A percentile compares a stretch with the other conserved stretches of the same genome.
These are phyloP conservation scores for Lignosus rhinocerotis DNA, from an alignment of 1,284 basidiomycete species.

Conservation along the genomic window DNA sequence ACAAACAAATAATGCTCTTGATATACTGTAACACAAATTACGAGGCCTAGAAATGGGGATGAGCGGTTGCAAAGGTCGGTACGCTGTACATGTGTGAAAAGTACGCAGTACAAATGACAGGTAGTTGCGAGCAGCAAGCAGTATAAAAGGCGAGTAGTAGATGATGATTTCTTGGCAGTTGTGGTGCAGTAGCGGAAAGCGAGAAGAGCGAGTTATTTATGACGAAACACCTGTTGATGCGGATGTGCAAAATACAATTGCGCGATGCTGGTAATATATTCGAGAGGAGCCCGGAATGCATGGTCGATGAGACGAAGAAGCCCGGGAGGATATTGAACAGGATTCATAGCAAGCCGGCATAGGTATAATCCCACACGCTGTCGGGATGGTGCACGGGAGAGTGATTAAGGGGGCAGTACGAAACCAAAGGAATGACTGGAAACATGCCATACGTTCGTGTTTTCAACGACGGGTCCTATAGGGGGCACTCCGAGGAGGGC, in stretches of 20 bases:
- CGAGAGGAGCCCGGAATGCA: slow-evolving; percentile 28
- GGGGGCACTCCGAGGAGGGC: slow-evolving; percentile 18
- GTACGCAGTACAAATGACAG: slow-evolving; percentile 39
- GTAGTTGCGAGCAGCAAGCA: slow-evolving; percentile 25
- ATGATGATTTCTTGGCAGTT: slow-evolving; percentile 12
- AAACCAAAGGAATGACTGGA: slow-evolving; percentile 26
- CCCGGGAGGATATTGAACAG: slow-evolving; percentile 32
- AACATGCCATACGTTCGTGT: slow-evolving; percentile 22
- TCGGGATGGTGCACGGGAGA: slow-evolving; percentile 26
- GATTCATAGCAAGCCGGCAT: slow-evolving; percentile 35
- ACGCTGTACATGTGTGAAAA: slow-evolving; percentile 42
- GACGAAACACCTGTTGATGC: slow-evolving; percentile 43
- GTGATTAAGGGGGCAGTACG: slow-evolving; percentile 21
- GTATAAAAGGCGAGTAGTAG: slow-evolving; percentile 32
- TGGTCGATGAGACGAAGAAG: slow-evolving; percentile 26
- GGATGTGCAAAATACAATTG: slow-evolving; percentile 71
- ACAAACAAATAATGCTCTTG: slow-evolving; percentile 61
- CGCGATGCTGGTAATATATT: slow-evolving; percentile 46
- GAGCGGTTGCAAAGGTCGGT: slow-evolving; percentile 27
- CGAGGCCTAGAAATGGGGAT: slow-evolving; percentile 31
- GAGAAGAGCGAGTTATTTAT: slow-evolving; percentile 40
- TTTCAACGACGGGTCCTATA: slow-evolving; percentile 10
- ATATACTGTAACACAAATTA: slow-evolving; percentile 45
- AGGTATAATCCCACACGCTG: slow-evolving; percentile 34
- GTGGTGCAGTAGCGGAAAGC: slow-evolving; percentile 29